phyloP scores from a whole-genome alignment of 768 basidiomycete species.

The Boletus reticulatus region DNA sequence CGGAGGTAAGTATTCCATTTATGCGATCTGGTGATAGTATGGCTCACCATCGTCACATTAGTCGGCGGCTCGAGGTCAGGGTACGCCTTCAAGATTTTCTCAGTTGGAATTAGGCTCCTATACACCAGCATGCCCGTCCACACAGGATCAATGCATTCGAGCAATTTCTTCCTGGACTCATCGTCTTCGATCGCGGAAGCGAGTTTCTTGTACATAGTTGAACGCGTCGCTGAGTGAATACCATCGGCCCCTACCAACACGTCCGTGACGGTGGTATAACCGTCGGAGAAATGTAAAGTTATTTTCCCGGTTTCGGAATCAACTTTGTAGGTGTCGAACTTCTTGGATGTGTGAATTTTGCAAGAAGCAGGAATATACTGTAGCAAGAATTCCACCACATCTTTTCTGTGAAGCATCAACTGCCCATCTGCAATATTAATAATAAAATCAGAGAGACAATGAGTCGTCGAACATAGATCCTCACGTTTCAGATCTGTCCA shows the following conservation, averaged over 20 bases:
- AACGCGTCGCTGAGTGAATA: constrained; percentile 36
- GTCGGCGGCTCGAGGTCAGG: constrained; percentile 28
- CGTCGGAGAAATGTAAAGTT: too few species aligned
- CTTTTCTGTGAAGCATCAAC: too few species aligned
- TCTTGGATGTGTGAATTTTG: too few species aligned
- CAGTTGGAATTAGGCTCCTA: constrained; percentile 34
- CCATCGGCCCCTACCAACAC: constrained; percentile 45
- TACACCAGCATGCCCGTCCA: constrained; percentile 41
- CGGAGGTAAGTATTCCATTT: background rate
- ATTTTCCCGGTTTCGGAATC: too few species aligned
- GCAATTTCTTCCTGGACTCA: constrained; percentile 4
- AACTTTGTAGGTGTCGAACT: too few species aligned
- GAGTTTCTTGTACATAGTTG: constrained; percentile 22
- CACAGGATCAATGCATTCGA: constrained; percentile 30
- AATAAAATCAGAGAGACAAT: too few species aligned
- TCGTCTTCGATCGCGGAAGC: constrained; percentile 7
- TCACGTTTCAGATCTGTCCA: too few species aligned
- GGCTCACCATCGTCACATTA: constrained; percentile 23
- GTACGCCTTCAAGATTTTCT: constrained; percentile 28
- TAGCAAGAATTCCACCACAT: too few species aligned
- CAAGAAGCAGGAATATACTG: too few species aligned
- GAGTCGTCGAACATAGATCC: too few species aligned
- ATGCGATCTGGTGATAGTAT: background rate
- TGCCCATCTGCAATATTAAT: too few species aligned
- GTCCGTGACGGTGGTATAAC: constrained; percentile 29